phyloP scores from a whole-genome alignment of 805 yeast genomes.

The Priceomyces carsonii region DNA sequence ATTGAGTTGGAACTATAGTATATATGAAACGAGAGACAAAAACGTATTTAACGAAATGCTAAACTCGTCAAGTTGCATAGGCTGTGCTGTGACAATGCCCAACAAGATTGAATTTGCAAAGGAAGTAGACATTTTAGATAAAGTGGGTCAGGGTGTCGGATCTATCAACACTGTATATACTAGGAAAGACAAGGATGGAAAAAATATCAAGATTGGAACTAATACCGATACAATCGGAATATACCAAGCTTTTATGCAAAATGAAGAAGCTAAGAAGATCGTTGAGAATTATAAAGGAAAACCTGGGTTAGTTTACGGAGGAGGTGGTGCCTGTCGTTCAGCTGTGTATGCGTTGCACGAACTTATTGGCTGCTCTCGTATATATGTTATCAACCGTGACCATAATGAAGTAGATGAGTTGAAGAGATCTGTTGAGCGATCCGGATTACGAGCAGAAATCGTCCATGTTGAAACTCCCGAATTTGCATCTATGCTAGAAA shows the following conservation, averaged over 20 bases:
- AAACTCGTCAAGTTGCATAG: slow-evolving; percentile 14
- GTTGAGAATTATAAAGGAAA: slow-evolving; percentile 7
- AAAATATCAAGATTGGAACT: slow-evolving; percentile 23
- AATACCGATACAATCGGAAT: slow-evolving; percentile 36
- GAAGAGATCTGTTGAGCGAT: slow-evolving; percentile 15
- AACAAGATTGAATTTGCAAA: slow-evolving; percentile 25
- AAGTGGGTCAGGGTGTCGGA: slow-evolving; percentile 30
- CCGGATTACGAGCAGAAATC: slow-evolving; percentile 27
- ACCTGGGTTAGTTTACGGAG: slow-evolving; percentile 35
- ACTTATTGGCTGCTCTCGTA: slow-evolving; percentile 23
- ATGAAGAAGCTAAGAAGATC: slow-evolving; percentile 3
- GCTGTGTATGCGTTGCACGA: slow-evolving; percentile 29
- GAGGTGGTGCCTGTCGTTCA: slow-evolving; percentile 36
- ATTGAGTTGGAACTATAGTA: slow-evolving; percentile 23
- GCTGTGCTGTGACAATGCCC: slow-evolving; percentile 35
- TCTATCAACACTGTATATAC: slow-evolving; percentile 35
- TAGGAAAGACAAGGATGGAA: slow-evolving; percentile 15
- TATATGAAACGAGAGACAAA: slow-evolving; percentile 22
- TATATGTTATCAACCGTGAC: slow-evolving; percentile 31
- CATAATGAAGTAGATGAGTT: slow-evolving; percentile 25
- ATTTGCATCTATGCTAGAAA: slow-evolving; percentile 17
- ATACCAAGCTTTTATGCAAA: slow-evolving; percentile 23
- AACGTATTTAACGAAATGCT: slow-evolving; percentile 15
- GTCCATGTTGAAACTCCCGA: slow-evolving; percentile 23
- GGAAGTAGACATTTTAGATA: slow-evolving; percentile 28